These are phyloP conservation scores for Begonia loranthoides DNA, from an alignment of 306 rosid genomes.

Conservation along the genomic window DNA sequence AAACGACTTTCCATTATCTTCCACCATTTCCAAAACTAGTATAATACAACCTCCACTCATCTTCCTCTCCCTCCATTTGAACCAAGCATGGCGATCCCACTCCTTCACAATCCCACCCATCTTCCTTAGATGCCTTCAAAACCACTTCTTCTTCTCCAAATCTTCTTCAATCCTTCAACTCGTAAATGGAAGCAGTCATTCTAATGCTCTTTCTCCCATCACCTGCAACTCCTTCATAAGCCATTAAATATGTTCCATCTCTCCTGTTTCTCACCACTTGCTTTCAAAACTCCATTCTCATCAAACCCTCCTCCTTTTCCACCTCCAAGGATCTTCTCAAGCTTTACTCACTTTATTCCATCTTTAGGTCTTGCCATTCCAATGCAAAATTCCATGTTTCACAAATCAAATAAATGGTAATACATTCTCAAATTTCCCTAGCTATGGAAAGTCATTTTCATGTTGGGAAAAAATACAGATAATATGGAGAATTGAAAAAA, in stretches of 20 bases:
- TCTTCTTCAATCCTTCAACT: constrained; percentile 52
- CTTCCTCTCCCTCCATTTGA: background rate
- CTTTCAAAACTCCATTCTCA: constrained; percentile 45
- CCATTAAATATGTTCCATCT: constrained; percentile 60
- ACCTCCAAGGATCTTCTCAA: constrained; percentile 52
- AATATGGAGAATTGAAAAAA: no score
- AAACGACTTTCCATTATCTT: no score
- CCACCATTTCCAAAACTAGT: background rate
- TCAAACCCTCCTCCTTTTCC: constrained; percentile 42
- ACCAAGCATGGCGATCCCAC: background rate
- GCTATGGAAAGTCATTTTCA: constrained; percentile 50
- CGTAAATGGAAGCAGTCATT: constrained; percentile 47
- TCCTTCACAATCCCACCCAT: background rate
- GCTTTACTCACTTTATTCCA: constrained; percentile 61
- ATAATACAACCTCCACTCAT: background rate
- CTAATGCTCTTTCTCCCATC: constrained; percentile 58
- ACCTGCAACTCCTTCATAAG: constrained; percentile 52
- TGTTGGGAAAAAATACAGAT: no score
- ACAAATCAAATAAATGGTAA: constrained; percentile 61
- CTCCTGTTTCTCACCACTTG: constrained; percentile 33
- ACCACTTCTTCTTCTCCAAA: constrained; percentile 28
- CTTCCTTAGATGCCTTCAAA: background rate
- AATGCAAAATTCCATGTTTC: constrained; percentile 30
- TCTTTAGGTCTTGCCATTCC: constrained; percentile 80
- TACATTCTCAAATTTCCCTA: constrained; percentile 67